Evolutionary conservation across 805 yeast genomes (phyloP).

Genomic region (Candida cerambycidarum): DNA sequence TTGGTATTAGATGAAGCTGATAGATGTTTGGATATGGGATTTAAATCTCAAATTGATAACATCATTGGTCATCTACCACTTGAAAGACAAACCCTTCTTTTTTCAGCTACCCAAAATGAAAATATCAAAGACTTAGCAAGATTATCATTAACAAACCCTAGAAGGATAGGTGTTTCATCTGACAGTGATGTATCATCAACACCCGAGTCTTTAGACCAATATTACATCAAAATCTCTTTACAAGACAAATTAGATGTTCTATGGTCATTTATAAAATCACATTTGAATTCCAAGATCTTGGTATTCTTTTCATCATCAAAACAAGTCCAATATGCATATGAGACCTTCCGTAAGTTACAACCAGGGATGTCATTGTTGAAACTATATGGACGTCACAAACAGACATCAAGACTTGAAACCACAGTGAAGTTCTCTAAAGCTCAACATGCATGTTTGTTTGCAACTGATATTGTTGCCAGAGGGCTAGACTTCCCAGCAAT

Average conservation of each 20-base stretch:
- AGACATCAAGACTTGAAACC: conserved; percentile 83
- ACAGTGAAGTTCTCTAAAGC: conserved; percentile 75
- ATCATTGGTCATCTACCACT: conserved; percentile 77
- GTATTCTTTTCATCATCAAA: conserved; percentile 87
- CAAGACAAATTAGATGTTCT: conserved; percentile 82
- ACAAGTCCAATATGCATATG: conserved; percentile 88
- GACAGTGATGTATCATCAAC: conserved; percentile 60
- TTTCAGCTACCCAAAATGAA: conserved; percentile 89
- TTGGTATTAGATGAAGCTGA: conserved; percentile 91
- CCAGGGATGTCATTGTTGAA: conserved; percentile 90
- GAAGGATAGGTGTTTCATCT: conserved; percentile 38
- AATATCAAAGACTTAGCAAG: conserved; percentile 81
- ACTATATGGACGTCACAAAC: conserved; percentile 87
- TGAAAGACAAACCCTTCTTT: conserved; percentile 77
- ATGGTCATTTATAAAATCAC: conserved; percentile 84
- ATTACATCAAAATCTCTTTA: conserved; percentile 67
- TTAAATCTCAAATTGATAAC: conserved; percentile 77
- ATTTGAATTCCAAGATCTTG: conserved; percentile 72
- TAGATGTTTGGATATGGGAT: conserved; percentile 91
- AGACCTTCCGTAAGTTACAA: conserved; percentile 79
- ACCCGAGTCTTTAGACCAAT: conserved; percentile 84
- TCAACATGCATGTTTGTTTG: conserved; percentile 77
- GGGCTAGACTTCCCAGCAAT: conserved; percentile 92
- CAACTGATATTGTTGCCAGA: conserved; percentile 90
- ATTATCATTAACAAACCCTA: conserved; percentile 65